A percentile compares a stretch with the other conserved stretches of the same genome.
Conservation (phyloP, 75 land plant genomes). For the Pseudotsuga menziesii region DNA sequence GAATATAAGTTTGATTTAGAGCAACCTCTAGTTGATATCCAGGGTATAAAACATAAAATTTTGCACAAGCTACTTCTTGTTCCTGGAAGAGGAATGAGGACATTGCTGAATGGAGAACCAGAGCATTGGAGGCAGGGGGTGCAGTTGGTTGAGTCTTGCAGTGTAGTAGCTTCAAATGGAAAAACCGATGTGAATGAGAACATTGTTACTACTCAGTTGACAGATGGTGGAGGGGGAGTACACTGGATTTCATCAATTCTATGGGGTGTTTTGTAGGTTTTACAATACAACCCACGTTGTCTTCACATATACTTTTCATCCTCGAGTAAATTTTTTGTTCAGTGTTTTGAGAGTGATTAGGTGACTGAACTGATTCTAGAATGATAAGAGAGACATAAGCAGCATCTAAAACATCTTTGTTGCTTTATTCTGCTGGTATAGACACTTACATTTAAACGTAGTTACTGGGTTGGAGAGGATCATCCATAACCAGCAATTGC, state of each 20-base stretch:
- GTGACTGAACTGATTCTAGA: not conserved
- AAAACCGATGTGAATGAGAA: constrained; percentile 11
- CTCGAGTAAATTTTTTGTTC: not conserved
- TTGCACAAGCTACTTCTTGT: constrained; percentile 57
- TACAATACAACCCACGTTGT: not conserved
- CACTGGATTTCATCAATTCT: constrained; percentile 40
- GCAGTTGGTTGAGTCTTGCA: constrained; percentile 54
- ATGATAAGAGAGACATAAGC: not conserved
- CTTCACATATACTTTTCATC: constrained; percentile 12
- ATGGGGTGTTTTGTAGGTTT: constrained; percentile 67
- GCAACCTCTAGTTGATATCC: constrained; percentile 3
- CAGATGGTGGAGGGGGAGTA: constrained; percentile 19
- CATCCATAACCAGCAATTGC: constrained; percentile 61
- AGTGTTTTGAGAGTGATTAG: not conserved
- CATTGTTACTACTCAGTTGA: constrained; percentile 21
- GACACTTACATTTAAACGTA: constrained; percentile 79
- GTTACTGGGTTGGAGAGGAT: constrained; percentile 66
- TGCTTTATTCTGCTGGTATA: constrained; percentile 22
- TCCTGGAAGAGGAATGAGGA: constrained; percentile 55
- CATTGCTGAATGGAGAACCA: constrained; percentile 77
- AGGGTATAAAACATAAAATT: not conserved
- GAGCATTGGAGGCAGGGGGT: constrained; percentile 68
- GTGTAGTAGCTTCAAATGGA: constrained; percentile 25
- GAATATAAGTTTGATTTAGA: constrained; percentile 55
- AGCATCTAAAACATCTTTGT: not conserved